Conservation (phyloP, 805 yeast genomes). For the Gaillardinia entomophila region DNA sequence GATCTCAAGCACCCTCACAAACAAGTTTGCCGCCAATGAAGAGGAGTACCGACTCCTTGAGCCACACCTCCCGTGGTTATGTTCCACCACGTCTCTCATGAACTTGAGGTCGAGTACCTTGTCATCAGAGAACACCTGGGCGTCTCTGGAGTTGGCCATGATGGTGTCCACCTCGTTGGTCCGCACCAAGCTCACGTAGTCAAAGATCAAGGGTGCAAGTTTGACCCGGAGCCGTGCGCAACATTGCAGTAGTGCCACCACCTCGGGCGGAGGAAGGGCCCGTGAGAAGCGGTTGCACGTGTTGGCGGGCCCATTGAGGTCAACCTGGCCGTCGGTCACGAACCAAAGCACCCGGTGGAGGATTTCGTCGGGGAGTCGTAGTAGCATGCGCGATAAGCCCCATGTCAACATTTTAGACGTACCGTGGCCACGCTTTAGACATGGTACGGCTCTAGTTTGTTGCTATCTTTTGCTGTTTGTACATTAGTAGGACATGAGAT, state of each 20-base stretch:
- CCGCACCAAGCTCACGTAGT: constrained; percentile 18
- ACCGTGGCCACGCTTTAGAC: too few relatives aligned
- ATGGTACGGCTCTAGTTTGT: too few relatives aligned
- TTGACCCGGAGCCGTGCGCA: constrained; percentile 15
- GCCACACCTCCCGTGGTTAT: constrained; percentile 10
- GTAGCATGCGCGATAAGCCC: too few relatives aligned
- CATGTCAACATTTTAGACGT: too few relatives aligned
- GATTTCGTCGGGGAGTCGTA: constrained; percentile 14
- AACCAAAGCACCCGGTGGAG: constrained; percentile 8
- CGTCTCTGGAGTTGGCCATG: constrained; percentile 13
- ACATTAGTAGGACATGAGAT: neutral
- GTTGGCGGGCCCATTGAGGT: constrained; percentile 3
- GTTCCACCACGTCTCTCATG: constrained; percentile 12
- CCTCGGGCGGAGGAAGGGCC: constrained; percentile 5
- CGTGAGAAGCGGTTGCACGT: constrained; percentile 2
- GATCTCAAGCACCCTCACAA: constrained; percentile 18
- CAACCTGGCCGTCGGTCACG: constrained; percentile 7
- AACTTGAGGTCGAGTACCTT: constrained; percentile 12
- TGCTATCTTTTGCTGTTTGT: too few relatives aligned
- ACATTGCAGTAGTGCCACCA: constrained; percentile 17
- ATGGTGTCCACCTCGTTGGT: constrained; percentile 21
- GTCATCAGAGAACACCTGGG: constrained; percentile 14
- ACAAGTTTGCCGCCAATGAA: constrained; percentile 10
- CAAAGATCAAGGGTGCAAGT: constrained; percentile 15
- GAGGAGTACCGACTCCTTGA: constrained; percentile 12